Evolutionary conservation across 306 rosid genomes (phyloP).

Genomic region (Styphnolobium japonicum): DNA sequence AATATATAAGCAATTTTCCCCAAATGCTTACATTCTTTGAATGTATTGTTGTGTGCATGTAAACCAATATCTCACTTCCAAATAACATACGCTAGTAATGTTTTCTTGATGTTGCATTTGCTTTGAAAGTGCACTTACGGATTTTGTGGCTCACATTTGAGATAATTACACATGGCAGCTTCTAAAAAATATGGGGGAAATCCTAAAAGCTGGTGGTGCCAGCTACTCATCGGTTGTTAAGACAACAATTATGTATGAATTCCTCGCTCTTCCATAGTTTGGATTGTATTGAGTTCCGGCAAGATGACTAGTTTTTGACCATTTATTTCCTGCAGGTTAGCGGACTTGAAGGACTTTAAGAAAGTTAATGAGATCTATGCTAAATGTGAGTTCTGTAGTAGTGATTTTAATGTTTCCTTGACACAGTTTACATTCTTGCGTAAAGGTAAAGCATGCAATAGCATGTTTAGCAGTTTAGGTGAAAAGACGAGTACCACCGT

Average conservation of each 20-base stretch:
- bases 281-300: neutral
- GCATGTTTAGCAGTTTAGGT: neutral
- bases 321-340: constrained; percentile 66
- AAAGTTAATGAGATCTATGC: constrained; percentile 86
- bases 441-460: neutral
- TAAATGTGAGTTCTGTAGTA: constrained; percentile 63
- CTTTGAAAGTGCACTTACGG: neutral
- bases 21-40: neutral
- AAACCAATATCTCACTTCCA: neutral
- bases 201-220: constrained; percentile 80
- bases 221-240: constrained; percentile 82
- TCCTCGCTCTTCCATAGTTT: neutral
- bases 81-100: neutral
- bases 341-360: constrained; percentile 90
- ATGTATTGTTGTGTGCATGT: neutral
- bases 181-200: constrained; percentile 93
- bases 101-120: neutral
- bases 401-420: constrained; percentile 17
- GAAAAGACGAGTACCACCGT: neutral
- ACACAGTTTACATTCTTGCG: neutral
- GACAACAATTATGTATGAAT: constrained; percentile 81
- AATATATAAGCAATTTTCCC: neutral
- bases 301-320: constrained; percentile 5
- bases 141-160: neutral
- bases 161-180: constrained; percentile 42